Evolutionary conservation across 2,329 filamentous ascomycete genomes (phyloP).

Genomic region (Fusarium sp.): DNA sequence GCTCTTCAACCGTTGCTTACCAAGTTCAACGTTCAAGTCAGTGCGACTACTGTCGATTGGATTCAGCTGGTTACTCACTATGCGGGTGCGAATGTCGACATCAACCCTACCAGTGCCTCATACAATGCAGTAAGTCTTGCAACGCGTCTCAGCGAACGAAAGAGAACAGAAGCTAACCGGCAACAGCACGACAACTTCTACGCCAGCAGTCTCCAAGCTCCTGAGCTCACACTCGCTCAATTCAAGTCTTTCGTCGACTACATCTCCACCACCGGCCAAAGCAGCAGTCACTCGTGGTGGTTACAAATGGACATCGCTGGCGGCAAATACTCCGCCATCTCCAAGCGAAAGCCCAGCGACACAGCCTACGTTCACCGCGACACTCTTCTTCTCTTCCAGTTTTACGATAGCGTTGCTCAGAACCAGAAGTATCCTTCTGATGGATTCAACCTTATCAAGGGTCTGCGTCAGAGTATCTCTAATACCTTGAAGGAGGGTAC

Average conservation of each 20-base stretch:
- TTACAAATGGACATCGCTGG: slow-evolving; percentile 52
- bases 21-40: slow-evolving; percentile 31
- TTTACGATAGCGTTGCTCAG: slow-evolving; percentile 56
- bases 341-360: slow-evolving; percentile 45
- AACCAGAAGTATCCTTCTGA: slow-evolving; percentile 49
- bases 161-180: not conserved
- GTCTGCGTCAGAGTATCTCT: slow-evolving; percentile 52
- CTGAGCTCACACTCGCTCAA: slow-evolving; percentile 35
- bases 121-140: slow-evolving; percentile 41
- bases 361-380: slow-evolving; percentile 57
- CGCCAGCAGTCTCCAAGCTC: slow-evolving; percentile 47
- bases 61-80: slow-evolving; percentile 44
- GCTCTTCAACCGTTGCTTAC: slow-evolving; percentile 36
- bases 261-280: slow-evolving; percentile 31
- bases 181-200: slow-evolving; percentile 50
- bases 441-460: slow-evolving; percentile 52
- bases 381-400: slow-evolving; percentile 64
- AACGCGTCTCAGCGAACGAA: no score
- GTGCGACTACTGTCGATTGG: slow-evolving; percentile 42
- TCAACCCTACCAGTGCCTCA: slow-evolving; percentile 44
- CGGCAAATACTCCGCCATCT: slow-evolving; percentile 54
- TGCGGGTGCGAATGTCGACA: slow-evolving; percentile 19
- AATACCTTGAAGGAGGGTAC: slow-evolving; percentile 41
- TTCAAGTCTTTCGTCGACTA: slow-evolving; percentile 47
- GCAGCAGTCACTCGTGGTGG: slow-evolving; percentile 43